Evolutionary conservation across 2,329 filamentous ascomycete genomes (phyloP), one percentile per base, ranked within the genome.

Genomic region (Microdochium trichocladiopsis): DNA sequence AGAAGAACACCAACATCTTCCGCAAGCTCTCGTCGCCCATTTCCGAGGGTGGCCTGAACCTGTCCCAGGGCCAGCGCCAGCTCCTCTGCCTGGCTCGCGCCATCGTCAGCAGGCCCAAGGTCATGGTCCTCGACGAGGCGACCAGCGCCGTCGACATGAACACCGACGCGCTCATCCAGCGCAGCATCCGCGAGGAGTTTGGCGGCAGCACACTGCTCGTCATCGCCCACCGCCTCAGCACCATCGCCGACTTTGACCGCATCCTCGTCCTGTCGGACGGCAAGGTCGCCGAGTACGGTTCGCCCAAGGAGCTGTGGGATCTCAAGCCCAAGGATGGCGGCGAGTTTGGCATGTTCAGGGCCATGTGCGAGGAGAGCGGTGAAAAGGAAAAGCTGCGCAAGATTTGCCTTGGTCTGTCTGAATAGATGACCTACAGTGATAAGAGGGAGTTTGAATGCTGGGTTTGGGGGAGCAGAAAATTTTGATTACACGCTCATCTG

Each of bases 51-150:
- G 87, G 87, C 0, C 77, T 87, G 3, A 91, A 90, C 63, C 74
- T 90, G 18, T 88, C 85, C 0, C 87, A 90, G 63, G 87, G 87
- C 25, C 87, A 91, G 66, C 79, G 87, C 2, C 87, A 91, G 66
- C 82, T 90, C 1, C 78, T 91, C 36, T 90, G 86, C 61, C 80
- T 90, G 3, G 87, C 87, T 1, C 83, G 83, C 50, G 87, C 84
- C 50, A 89, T 90, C 58, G 82, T 90, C 23, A 77, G 82, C 0
- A 78, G 84, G 0, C 87, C 88, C 2, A 86, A 87, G 63, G 83
- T 93, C 59, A 87, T 93, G 80, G 82, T 92, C 1, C 77, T 92
- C 1, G 88, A 93, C 63, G 88, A 92, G 69, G 88, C 88, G 1
- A 93, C 88, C 0, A 86, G 81, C 2, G 87, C 88, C 0, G 87